Percentiles rank a stretch among this genome's conserved stretches.
phyloP scores from a whole-genome alignment of 2,329 filamentous ascomycete genomes.

The Sporothrix brasiliensis region DNA sequence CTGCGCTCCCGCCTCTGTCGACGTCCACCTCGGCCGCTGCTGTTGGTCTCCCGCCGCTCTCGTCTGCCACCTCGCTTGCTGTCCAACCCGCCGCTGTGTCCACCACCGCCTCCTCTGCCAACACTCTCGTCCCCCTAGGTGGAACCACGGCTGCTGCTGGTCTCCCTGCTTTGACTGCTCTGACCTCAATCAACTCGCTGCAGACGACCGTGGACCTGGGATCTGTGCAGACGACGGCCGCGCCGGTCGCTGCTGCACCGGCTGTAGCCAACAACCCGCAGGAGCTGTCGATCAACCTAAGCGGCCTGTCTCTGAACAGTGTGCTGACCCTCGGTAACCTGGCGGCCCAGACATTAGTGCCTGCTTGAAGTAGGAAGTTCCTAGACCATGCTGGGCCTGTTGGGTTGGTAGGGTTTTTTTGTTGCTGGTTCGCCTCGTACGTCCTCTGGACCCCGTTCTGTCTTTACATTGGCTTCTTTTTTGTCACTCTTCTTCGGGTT shows the following conservation, averaged over 20 bases:
- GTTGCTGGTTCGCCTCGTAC: neutral
- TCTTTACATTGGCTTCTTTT: constrained; percentile 4
- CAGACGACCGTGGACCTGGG: constrained; percentile 41
- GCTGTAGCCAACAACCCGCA: constrained; percentile 39
- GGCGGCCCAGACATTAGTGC: constrained; percentile 37
- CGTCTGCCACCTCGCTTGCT: neutral
- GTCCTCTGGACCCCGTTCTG: neutral
- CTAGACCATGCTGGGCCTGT: no score
- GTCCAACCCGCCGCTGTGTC: neutral
- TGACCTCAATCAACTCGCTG: constrained; percentile 31
- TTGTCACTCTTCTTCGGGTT: neutral
- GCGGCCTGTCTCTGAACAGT: constrained; percentile 49
- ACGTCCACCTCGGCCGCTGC: neutral
- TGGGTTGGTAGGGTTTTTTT: neutral
- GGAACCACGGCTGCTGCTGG: constrained; percentile 28
- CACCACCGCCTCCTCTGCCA: neutral
- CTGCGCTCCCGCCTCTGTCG: neutral
- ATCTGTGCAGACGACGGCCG: constrained; percentile 36
- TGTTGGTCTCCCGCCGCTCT: neutral
- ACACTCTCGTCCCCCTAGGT: neutral
- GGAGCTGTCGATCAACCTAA: constrained; percentile 44
- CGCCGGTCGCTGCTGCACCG: constrained; percentile 36
- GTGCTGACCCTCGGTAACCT: constrained; percentile 52
- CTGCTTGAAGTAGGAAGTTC: neutral
- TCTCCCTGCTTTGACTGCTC: constrained; percentile 8